A percentile compares a stretch with the other conserved stretches of the same genome.
phyloP scores from a whole-genome alignment of 345 rosid species.

The Eucalyptus leucophloia region DNA sequence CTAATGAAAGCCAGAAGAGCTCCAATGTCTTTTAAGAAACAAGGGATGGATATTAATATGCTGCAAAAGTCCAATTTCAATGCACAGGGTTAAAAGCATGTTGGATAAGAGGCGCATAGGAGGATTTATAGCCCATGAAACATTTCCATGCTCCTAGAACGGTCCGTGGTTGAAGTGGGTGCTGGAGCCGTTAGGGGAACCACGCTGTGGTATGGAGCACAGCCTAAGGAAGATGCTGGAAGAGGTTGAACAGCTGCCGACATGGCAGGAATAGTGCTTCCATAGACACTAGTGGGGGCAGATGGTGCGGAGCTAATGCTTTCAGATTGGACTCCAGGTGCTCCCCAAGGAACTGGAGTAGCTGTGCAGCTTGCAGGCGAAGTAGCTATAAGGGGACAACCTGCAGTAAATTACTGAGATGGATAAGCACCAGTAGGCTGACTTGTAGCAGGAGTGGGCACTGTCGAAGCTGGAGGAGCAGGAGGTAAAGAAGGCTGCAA shows the following conservation, averaged over 20 bases:
- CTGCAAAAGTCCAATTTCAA: neutral
- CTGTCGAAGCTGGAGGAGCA: slow-evolving; percentile 48
- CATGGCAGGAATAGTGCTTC: slow-evolving; percentile 29
- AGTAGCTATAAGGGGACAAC: slow-evolving; percentile 56
- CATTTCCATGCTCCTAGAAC: slow-evolving; percentile 46
- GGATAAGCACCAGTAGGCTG: slow-evolving; percentile 69
- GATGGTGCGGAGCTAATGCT: slow-evolving; percentile 39
- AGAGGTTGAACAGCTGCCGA: slow-evolving; percentile 38
- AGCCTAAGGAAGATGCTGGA: slow-evolving; percentile 36
- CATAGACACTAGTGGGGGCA: slow-evolving; percentile 37
- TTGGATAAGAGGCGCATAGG: neutral
- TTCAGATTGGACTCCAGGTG: slow-evolving; percentile 89
- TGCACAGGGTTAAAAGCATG: neutral
- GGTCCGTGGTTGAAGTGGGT: slow-evolving; percentile 36
- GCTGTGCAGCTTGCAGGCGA: slow-evolving; percentile 43
- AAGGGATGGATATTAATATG: neutral
- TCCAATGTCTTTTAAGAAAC: neutral
- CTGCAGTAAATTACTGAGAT: slow-evolving; percentile 58
- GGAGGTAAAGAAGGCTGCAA: slow-evolving; percentile 80
- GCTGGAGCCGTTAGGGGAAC: slow-evolving; percentile 56
- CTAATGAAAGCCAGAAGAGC: neutral
- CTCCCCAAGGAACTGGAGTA: slow-evolving; percentile 84
- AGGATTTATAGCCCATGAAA: slow-evolving; percentile 67
- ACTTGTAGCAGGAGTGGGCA: slow-evolving; percentile 50
- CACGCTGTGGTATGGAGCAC: slow-evolving; percentile 65